phyloP scores from a whole-genome alignment of 2,329 filamentous ascomycete genomes.

The Didymella lethalis region DNA sequence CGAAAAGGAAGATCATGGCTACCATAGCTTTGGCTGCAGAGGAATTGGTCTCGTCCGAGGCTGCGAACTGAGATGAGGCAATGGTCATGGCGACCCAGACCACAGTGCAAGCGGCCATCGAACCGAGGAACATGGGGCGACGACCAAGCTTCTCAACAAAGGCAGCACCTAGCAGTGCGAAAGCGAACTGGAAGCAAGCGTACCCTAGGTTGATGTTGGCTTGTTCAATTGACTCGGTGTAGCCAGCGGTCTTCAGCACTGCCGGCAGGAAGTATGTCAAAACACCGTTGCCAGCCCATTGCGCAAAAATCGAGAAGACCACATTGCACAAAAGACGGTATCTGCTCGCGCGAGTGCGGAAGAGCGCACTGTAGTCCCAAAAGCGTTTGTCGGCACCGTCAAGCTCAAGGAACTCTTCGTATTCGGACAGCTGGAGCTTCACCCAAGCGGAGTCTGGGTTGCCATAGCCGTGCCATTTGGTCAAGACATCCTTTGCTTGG shows the following conservation, averaged over 20 bases:
- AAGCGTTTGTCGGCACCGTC: constrained; percentile 39
- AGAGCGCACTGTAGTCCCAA: constrained; percentile 40
- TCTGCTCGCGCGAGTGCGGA: constrained; percentile 58
- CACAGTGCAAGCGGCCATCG: constrained; percentile 1
- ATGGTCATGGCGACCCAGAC: constrained; percentile 18
- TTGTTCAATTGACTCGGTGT: constrained; percentile 1
- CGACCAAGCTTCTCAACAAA: constrained; percentile 1
- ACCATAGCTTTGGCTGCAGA: background rate
- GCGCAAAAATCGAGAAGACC: constrained; percentile 61
- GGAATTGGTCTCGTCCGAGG: background rate
- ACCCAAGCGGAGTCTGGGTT: constrained; percentile 45
- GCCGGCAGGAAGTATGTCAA: constrained; percentile 20
- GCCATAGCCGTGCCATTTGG: constrained; percentile 64
- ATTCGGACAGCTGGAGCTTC: constrained; percentile 49
- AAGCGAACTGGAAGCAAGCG: constrained; percentile 2
- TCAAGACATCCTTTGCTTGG: constrained; percentile 64
- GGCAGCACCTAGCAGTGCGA: constrained; percentile 1
- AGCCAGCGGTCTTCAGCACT: constrained; percentile 1
- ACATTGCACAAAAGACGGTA: constrained; percentile 62
- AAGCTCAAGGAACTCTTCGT: constrained; percentile 38
- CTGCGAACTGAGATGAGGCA: background rate
- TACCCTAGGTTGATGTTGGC: constrained; percentile 4
- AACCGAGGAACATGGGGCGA: constrained; percentile 1
- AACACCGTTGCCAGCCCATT: constrained; percentile 53
- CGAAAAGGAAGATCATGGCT: constrained; percentile 54